A percentile compares a stretch with the other conserved stretches of the same genome.
Conservation (phyloP, 2,329 filamentous ascomycete species). For the Alternaria angustiovoidea region DNA sequence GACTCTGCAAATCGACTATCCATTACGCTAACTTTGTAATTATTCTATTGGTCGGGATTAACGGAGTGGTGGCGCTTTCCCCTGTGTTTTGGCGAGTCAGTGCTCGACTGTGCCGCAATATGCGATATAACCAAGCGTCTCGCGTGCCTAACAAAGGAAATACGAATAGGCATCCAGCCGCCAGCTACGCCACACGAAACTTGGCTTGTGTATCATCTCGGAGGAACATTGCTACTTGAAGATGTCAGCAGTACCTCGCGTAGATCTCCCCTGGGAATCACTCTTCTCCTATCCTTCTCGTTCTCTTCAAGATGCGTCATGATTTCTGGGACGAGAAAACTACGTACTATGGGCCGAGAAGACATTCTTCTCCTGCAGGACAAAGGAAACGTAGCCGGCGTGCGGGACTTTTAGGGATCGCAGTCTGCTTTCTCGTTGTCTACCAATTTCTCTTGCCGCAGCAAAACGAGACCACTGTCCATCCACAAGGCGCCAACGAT, state of each 20-base stretch:
- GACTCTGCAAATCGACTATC: background rate
- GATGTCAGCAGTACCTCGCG: background rate
- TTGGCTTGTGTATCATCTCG: background rate
- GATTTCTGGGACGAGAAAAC: background rate
- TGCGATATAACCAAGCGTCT: background rate
- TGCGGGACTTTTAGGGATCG: background rate
- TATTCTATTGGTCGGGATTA: background rate
- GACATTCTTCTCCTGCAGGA: background rate
- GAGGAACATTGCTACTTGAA: background rate
- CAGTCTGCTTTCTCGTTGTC: background rate
- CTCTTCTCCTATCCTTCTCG: background rate
- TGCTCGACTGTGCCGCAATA: background rate
- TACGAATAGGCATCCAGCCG: background rate
- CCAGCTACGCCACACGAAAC: background rate
- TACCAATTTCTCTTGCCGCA: background rate
- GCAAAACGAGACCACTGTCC: background rate
- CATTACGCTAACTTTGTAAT: background rate
- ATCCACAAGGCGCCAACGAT: background rate
- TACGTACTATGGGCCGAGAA: background rate
- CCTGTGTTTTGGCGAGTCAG: conserved; percentile 5
- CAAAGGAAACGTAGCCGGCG: background rate
- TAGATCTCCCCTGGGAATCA: background rate
- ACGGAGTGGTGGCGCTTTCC: background rate
- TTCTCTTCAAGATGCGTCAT: background rate
- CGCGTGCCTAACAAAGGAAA: background rate